phyloP scores from a whole-genome alignment of 208 protist genomes.

The Angomonas deanei region DNA sequence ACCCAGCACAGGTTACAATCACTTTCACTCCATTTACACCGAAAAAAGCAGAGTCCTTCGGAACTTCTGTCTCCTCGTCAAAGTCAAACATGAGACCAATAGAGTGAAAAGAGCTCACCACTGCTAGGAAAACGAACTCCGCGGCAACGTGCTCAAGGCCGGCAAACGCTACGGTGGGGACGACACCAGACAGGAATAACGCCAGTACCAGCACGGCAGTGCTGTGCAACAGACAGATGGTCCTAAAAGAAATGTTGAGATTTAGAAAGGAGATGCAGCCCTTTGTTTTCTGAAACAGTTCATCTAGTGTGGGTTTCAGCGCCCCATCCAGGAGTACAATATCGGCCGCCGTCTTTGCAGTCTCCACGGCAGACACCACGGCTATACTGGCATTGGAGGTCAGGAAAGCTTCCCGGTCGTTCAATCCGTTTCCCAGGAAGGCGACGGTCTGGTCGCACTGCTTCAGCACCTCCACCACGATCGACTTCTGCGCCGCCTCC shows the following conservation, averaged over 20 bases:
- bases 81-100: background rate
- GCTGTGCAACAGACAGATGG: background rate
- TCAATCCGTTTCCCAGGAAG: constrained; percentile 96
- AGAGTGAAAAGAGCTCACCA: background rate
- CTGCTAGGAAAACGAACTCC: background rate
- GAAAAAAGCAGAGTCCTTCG: background rate
- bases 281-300: background rate
- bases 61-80: background rate
- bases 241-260: background rate
- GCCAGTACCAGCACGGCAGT: background rate
- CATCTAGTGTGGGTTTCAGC: background rate
- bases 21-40: background rate
- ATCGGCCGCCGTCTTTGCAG: background rate
- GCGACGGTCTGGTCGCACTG: constrained; percentile 66
- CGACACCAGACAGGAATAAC: background rate
- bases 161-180: background rate
- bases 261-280: background rate
- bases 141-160: background rate
- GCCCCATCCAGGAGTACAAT: background rate
- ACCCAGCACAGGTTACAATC: background rate
- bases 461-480: constrained; percentile 79
- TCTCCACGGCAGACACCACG: constrained; percentile 30
- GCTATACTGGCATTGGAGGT: constrained; percentile 92
- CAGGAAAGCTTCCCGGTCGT: constrained; percentile 93
- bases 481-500: constrained; percentile 43